Percentiles rank a stretch among this genome's conserved stretches.
phyloP scores from a whole-genome alignment of 768 basidiomycete genomes.

The Saitozyma podzolica region DNA sequence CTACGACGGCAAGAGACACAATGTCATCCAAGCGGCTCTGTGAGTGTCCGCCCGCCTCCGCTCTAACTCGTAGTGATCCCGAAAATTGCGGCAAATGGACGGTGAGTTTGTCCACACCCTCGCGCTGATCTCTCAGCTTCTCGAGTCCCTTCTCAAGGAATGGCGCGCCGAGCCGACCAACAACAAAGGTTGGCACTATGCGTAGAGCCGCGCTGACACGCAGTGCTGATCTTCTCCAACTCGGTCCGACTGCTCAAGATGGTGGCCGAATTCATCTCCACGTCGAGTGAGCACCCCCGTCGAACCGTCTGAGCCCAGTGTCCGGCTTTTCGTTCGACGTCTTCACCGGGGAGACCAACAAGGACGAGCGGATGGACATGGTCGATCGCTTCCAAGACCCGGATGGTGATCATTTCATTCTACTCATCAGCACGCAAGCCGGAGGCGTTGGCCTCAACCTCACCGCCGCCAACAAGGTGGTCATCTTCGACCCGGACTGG shows the following conservation, averaged over 20 bases:
- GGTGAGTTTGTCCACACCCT: constrained; percentile 23
- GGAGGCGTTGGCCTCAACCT: constrained; percentile 90
- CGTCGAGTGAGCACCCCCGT: constrained; percentile 20
- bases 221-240: constrained; percentile 87
- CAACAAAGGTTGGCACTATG: constrained; percentile 60
- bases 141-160: constrained; percentile 69
- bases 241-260: constrained; percentile 86
- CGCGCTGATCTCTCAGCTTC: constrained; percentile 57
- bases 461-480: constrained; percentile 87
- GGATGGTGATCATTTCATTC: constrained; percentile 71
- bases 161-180: constrained; percentile 57
- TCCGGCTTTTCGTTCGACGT: constrained; percentile 59
- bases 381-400: constrained; percentile 75
- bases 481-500: constrained; percentile 95
- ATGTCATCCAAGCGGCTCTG: constrained; percentile 32
- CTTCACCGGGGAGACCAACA: constrained; percentile 73
- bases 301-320: constrained; percentile 20
- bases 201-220: not conserved
- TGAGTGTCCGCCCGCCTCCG: constrained; percentile 10
- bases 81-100: constrained; percentile 50
- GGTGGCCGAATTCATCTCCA: constrained; percentile 69
- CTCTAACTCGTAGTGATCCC: constrained; percentile 30
- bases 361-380: constrained; percentile 74
- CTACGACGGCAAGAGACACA: constrained; percentile 28
- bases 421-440: constrained; percentile 85